phyloP scores from a whole-genome alignment of 306 rosid genomes.

The Luffa aegyptiaca region DNA sequence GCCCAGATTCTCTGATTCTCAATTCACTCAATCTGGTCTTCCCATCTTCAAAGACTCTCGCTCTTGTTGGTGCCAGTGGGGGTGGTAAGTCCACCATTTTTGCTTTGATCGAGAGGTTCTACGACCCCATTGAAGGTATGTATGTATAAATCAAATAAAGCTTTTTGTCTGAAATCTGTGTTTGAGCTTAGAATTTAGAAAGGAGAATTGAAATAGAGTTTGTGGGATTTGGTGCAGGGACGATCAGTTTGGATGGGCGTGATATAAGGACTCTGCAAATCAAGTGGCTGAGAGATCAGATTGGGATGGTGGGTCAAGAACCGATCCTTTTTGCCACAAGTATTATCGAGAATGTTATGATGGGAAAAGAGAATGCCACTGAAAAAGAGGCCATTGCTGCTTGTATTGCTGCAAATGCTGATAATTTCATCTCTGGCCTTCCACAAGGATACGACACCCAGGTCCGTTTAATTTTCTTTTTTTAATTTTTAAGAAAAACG shows the following conservation, averaged over 20 bases:
- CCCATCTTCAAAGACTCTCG: slow-evolving; percentile 61
- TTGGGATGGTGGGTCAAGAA: slow-evolving; percentile 92
- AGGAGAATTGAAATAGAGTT: background rate
- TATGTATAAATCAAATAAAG: background rate
- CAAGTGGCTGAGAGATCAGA: slow-evolving; percentile 76
- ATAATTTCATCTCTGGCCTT: slow-evolving; percentile 54
- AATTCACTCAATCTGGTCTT: slow-evolving; percentile 47
- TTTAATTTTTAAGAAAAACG: too few species aligned
- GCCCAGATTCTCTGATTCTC: slow-evolving; percentile 50
- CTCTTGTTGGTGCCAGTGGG: slow-evolving; percentile 86
- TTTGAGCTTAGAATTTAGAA: background rate
- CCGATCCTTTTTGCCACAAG: slow-evolving; percentile 76
- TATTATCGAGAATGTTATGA: slow-evolving; percentile 72
- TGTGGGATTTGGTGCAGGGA: slow-evolving; percentile 28
- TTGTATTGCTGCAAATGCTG: slow-evolving; percentile 76
- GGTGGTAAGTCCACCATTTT: slow-evolving; percentile 87
- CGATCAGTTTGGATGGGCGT: slow-evolving; percentile 64
- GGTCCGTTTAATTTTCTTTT: slow-evolving; percentile 19
- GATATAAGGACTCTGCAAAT: slow-evolving; percentile 68
- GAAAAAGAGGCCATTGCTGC: slow-evolving; percentile 73
- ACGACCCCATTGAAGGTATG: slow-evolving; percentile 68
- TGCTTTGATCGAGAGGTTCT: slow-evolving; percentile 84
- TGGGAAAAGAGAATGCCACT: slow-evolving; percentile 79
- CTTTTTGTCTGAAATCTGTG: background rate
- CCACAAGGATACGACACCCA: slow-evolving; percentile 82